Evolutionary conservation across 805 yeast genomes (phyloP).

Genomic region (Pichia eremophila): DNA sequence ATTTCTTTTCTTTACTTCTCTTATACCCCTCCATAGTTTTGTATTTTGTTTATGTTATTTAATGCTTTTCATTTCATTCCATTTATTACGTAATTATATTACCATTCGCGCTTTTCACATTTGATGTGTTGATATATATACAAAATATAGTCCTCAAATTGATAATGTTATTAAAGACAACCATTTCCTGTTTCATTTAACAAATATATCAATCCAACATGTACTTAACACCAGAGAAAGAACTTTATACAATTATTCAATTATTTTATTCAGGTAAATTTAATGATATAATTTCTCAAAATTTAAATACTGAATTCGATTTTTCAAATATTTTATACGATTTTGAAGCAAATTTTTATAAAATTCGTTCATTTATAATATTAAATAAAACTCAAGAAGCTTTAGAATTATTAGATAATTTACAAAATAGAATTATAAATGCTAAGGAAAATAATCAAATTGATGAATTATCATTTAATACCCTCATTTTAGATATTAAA

Average conservation of each 20-base stretch:
- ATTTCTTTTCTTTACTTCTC: background rate
- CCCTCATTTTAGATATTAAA: conserved; percentile 1
- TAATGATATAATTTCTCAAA: conserved; percentile 11
- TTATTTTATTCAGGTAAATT: conserved; percentile 22
- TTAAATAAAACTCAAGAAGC: background rate
- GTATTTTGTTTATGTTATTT: too few relatives aligned
- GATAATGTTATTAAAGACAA: too few relatives aligned
- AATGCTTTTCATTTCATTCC: too few relatives aligned
- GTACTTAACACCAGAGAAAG: conserved; percentile 17
- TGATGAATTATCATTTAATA: background rate
- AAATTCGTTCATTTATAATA: conserved; percentile 14
- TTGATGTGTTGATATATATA: too few relatives aligned
- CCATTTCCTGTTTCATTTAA: too few relatives aligned
- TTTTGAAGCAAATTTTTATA: conserved; percentile 18
- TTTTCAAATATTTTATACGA: conserved; percentile 19
- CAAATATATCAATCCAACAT: too few relatives aligned
- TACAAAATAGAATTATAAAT: background rate
- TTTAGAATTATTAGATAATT: background rate
- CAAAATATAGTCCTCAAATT: too few relatives aligned
- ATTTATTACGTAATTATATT: too few relatives aligned
- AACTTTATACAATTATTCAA: conserved; percentile 24
- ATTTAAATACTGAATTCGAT: conserved; percentile 18
- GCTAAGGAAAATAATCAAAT: background rate
- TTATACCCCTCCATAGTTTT: background rate
- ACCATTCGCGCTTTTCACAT: too few relatives aligned